Percentiles rank a stretch among this genome's conserved stretches.
Conservation (phyloP, 129 eudicot genomes). For the Flaveria linearis region DNA sequence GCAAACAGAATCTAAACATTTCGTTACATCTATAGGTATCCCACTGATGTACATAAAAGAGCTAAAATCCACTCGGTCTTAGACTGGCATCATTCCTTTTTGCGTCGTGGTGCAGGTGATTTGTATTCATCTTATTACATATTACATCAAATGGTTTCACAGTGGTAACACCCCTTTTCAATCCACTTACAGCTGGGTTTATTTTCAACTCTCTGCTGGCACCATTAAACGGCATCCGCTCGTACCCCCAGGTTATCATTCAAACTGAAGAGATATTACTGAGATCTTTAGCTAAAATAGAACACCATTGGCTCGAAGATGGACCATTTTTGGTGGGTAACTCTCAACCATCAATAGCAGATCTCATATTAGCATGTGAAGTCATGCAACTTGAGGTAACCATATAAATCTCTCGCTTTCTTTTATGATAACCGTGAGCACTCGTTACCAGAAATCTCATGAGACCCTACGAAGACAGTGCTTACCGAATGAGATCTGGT, state of each 20-base stretch:
- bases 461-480: too few species aligned
- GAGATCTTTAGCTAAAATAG: constrained; percentile 56
- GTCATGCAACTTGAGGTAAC: constrained; percentile 76
- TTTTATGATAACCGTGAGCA: too few species aligned
- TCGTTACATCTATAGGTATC: constrained; percentile 58
- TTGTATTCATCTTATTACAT: not conserved
- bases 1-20: not conserved
- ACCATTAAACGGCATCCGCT: constrained; percentile 45
- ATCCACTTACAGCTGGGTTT: constrained; percentile 44
- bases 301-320: constrained; percentile 63
- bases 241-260: constrained; percentile 53
- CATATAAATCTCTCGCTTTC: not conserved
- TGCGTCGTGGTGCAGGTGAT: constrained; percentile 74
- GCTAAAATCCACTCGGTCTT: constrained; percentile 67
- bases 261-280: constrained; percentile 50
- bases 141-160: not conserved
- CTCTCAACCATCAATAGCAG: constrained; percentile 74
- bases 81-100: constrained; percentile 36
- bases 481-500: not conserved
- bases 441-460: too few species aligned
- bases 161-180: not conserved
- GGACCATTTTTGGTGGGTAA: constrained; percentile 68
- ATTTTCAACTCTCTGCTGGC: constrained; percentile 44
- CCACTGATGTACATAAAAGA: constrained; percentile 55
- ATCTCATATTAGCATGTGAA: constrained; percentile 80